Evolutionary conservation across 768 basidiomycete genomes (phyloP).

Genomic region (Kwoniella sp.): DNA sequence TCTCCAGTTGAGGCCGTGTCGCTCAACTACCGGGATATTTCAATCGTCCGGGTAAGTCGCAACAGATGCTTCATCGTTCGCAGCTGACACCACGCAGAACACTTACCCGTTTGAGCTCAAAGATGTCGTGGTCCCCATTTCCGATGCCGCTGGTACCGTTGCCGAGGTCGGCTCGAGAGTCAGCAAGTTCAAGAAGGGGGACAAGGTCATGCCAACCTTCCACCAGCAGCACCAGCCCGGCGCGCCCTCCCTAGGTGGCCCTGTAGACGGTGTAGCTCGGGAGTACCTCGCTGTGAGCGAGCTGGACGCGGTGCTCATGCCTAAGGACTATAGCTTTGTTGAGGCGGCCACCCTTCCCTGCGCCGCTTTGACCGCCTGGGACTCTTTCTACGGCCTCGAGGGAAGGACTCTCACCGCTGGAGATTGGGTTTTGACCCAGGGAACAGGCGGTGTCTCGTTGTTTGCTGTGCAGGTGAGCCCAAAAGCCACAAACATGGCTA

Average conservation of each 20-base stretch:
- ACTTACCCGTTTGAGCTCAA: slow-evolving; percentile 22
- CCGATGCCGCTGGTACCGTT: slow-evolving; percentile 20
- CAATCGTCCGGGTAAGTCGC: slow-evolving; percentile 9
- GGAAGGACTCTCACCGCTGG: slow-evolving; percentile 16
- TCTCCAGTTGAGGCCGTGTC: slow-evolving; percentile 13
- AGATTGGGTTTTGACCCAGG: slow-evolving; percentile 25
- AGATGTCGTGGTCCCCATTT: slow-evolving; percentile 17
- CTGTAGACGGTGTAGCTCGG: slow-evolving; percentile 8
- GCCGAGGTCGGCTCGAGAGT: slow-evolving; percentile 14
- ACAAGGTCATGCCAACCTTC: slow-evolving; percentile 23
- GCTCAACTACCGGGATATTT: slow-evolving; percentile 16
- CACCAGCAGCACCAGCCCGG: slow-evolving; percentile 8
- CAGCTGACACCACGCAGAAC: neutral
- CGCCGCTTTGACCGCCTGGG: slow-evolving; percentile 30
- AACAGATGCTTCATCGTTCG: too few relatives aligned
- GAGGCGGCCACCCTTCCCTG: slow-evolving; percentile 25
- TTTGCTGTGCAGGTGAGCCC: slow-evolving; percentile 23
- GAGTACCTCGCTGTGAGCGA: slow-evolving; percentile 8
- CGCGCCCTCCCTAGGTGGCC: slow-evolving; percentile 10
- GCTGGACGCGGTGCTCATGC: slow-evolving; percentile 8
- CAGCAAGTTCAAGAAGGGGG: slow-evolving; percentile 14
- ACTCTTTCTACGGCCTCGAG: slow-evolving; percentile 17
- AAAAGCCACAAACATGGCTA: neutral
- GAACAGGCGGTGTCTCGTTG: slow-evolving; percentile 28
- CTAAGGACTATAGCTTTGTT: slow-evolving; percentile 5